Conservation (phyloP, 108 stramenopile genomes). For the Discostella stelligeroides region DNA sequence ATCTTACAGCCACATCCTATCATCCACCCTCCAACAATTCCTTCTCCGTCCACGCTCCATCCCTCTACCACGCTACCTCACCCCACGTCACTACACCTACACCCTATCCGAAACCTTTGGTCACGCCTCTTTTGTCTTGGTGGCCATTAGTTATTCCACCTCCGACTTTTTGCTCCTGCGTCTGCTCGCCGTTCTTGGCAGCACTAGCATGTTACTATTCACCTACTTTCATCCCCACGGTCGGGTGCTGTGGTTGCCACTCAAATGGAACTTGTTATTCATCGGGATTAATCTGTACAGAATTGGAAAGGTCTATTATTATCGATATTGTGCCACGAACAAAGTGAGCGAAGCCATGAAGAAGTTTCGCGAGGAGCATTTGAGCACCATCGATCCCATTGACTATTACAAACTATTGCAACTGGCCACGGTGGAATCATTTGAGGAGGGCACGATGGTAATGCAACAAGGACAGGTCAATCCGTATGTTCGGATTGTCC, state of each 20-base stretch:
- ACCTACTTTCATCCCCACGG: conserved; percentile 92
- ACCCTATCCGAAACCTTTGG: conserved; percentile 76
- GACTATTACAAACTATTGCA: conserved; percentile 72
- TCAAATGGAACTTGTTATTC: conserved; percentile 85
- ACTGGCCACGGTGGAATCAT: conserved; percentile 51
- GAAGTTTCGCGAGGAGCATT: conserved; percentile 61
- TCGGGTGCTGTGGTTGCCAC: conserved; percentile 81
- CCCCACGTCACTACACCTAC: conserved; percentile 64
- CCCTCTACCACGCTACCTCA: conserved; percentile 81
- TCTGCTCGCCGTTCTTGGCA: conserved; percentile 75
- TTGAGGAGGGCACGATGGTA: conserved; percentile 58
- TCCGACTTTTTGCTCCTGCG: conserved; percentile 80
- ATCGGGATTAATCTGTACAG: conserved; percentile 76
- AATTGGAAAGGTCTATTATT: conserved; percentile 57
- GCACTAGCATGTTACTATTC: conserved; percentile 78
- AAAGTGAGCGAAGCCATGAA: conserved; percentile 52
- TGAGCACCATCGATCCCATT: conserved; percentile 63
- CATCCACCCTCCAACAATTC: conserved; percentile 14
- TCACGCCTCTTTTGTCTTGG: conserved; percentile 80
- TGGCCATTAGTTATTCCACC: conserved; percentile 75
- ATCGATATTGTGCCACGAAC: conserved; percentile 59
- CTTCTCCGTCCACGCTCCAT: conserved; percentile 62
- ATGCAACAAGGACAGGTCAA: conserved; percentile 64
- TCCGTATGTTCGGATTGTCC: conserved; percentile 68
- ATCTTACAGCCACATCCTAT: no score